Evolutionary conservation across 345 rosid species (phyloP), one percentile per base, ranked within the genome.

Genomic region (Aethionema arabicum): DNA sequence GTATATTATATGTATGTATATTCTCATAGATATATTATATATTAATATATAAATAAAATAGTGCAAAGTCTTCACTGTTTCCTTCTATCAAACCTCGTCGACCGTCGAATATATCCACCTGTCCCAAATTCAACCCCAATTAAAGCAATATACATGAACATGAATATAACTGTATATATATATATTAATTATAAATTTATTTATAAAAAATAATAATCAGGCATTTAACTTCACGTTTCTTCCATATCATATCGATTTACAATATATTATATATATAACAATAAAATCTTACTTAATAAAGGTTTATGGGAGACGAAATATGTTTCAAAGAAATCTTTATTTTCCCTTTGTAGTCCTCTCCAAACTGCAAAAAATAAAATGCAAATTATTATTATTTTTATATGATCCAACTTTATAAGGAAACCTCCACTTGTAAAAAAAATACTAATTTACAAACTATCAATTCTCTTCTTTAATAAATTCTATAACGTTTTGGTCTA

Each of bases 311-410:
- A 52, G 11, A 70, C 11, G 48, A 78, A 72, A 52, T 83, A 83
- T 8, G 79, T 80, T 59, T 59, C 70, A 67, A 90, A 90, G 73
- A 90, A 86, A 55, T 76, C 88, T 70, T 56, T 75, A 41, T 87
- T 90, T 82, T 85, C 92, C 55, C 77, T 79, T 39, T 80, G 81
- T 27, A 90, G 84, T 70, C 81, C 90, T 69, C 81, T 85, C 95
- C 90, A 87, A 56, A 86, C 95, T 90, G 81, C 76, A 42, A 27
- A 31, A 39, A 42, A 46, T 9, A 39, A 31, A 32, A 27, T 7
- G n/a, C 6, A 36, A 12, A n/a, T 21, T 21, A 21, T 21, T 21
- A 21, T 21, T 21, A 21, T 21, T 21, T 2, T 21, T 21, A 21
- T 21, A 1, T 1, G 27, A 21, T 21, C 27, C 27, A 21, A 21